phyloP scores from a whole-genome alignment of 345 rosid genomes.

The Punica granatum region DNA sequence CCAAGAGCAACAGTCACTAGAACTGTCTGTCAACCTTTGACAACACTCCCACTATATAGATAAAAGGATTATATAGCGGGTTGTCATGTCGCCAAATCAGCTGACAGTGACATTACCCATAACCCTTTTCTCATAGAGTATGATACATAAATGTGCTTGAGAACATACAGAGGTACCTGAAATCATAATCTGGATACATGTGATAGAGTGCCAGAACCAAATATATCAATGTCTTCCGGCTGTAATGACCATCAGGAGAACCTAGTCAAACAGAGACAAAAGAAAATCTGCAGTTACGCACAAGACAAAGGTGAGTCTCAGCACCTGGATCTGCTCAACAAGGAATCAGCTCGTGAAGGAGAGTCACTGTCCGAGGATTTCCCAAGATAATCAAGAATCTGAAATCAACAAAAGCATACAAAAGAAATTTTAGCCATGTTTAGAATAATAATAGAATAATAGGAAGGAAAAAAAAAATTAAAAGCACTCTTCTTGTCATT shows the following conservation, averaged over 20 bases:
- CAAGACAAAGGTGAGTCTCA: not conserved
- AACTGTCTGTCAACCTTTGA: constrained; percentile 99
- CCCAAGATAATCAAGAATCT: constrained; percentile 88
- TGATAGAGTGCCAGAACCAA: constrained; percentile 86
- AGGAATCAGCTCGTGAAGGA: constrained; percentile 65
- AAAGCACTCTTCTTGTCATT: no score
- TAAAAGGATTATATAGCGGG: constrained; percentile 70
- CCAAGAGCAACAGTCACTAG: constrained; percentile 69
- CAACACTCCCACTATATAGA: constrained; percentile 84
- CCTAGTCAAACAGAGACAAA: constrained; percentile 17
- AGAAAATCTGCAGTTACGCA: not conserved
- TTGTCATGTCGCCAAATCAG: constrained; percentile 90
- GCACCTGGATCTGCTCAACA: constrained; percentile 92
- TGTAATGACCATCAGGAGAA: constrained; percentile 33
- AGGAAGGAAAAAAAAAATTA: not conserved
- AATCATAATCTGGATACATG: constrained; percentile 92
- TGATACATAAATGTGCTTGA: not conserved
- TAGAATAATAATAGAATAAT: not conserved
- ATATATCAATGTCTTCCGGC: constrained; percentile 95
- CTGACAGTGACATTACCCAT: constrained; percentile 99
- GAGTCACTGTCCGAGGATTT: constrained; percentile 74
- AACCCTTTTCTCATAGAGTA: constrained; percentile 47
- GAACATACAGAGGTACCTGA: constrained; percentile 63
- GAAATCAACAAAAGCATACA: constrained; percentile 4
- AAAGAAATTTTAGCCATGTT: not conserved